Percentiles rank a stretch among this genome's conserved stretches.
Evolutionary conservation across 495 filamentous ascomycete species (phyloP).

Genomic region (Neurospora sp.): DNA sequence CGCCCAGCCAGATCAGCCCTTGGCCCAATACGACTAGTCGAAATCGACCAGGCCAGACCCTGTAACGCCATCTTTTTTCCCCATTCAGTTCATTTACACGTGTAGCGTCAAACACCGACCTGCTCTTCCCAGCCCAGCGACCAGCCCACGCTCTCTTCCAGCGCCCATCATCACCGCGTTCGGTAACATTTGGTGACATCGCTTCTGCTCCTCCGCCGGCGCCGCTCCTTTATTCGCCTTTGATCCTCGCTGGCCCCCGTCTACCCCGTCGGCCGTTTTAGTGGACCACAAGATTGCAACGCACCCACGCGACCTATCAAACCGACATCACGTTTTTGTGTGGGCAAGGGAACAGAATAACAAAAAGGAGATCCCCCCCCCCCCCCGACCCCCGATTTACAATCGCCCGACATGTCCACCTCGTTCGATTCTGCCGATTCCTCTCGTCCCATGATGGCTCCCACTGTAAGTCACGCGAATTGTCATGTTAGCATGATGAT

Average conservation of each 20-base stretch:
- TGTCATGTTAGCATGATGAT: background rate
- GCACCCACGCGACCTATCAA: background rate
- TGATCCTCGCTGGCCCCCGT: background rate
- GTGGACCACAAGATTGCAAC: background rate
- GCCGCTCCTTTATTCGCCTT: background rate
- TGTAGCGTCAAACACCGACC: background rate
- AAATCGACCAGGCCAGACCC: background rate
- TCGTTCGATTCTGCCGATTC: constrained; percentile 69
- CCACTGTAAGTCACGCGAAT: constrained; percentile 46
- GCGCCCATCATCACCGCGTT: background rate
- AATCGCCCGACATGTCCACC: constrained; percentile 41
- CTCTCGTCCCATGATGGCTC: constrained; percentile 65
- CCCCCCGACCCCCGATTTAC: background rate
- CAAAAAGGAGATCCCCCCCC: background rate
- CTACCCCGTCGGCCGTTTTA: background rate
- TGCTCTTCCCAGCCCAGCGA: background rate
- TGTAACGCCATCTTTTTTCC: background rate
- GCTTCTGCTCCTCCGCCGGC: background rate
- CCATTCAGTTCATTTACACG: background rate
- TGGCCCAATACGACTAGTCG: background rate
- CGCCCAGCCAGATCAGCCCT: background rate
- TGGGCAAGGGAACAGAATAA: constrained; percentile 2
- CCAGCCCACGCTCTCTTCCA: background rate
- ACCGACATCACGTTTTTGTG: background rate
- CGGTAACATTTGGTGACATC: background rate